Evolutionary conservation across 1,284 basidiomycete species (phyloP).

Genomic region (Agroathelia rolfsii): DNA sequence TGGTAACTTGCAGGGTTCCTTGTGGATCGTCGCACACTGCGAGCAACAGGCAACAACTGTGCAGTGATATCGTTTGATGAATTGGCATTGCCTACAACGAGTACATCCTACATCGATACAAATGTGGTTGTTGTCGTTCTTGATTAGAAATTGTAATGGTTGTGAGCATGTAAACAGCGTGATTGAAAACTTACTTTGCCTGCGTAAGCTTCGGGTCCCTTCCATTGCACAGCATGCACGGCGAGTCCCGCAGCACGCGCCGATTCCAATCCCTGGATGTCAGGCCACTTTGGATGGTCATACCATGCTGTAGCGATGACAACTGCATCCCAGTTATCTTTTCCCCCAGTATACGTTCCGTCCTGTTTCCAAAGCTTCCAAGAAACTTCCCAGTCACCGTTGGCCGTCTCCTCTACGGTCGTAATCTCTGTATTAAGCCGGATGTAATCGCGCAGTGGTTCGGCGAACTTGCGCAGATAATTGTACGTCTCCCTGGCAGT

Average conservation of each 20-base stretch:
- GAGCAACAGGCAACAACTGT: constrained; percentile 26
- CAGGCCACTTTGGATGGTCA: constrained; percentile 32
- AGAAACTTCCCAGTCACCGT: constrained; percentile 29
- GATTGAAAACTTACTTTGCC: constrained; percentile 24
- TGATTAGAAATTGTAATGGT: not conserved
- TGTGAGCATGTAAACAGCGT: not conserved
- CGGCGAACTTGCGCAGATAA: constrained; percentile 30
- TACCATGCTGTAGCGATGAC: constrained; percentile 34
- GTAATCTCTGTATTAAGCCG: constrained; percentile 29
- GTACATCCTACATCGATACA: constrained; percentile 26
- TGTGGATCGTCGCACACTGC: constrained; percentile 30
- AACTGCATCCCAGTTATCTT: constrained; percentile 35
- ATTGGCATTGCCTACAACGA: constrained; percentile 38
- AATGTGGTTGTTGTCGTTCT: no score
- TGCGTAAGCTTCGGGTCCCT: constrained; percentile 26
- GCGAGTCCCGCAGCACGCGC: constrained; percentile 16
- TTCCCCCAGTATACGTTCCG: constrained; percentile 10
- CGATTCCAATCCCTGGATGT: constrained; percentile 26
- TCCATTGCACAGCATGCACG: constrained; percentile 30
- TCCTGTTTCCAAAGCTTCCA: constrained; percentile 27
- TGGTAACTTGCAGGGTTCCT: constrained; percentile 27
- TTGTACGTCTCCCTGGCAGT: constrained; percentile 30
- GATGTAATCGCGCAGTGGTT: constrained; percentile 24
- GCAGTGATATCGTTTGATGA: constrained; percentile 39
- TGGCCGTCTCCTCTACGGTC: constrained; percentile 24